Base-by-base conservation (phyloP, 2,329 filamentous ascomycete species). In the Colletotrichum spinosum region DNA sequence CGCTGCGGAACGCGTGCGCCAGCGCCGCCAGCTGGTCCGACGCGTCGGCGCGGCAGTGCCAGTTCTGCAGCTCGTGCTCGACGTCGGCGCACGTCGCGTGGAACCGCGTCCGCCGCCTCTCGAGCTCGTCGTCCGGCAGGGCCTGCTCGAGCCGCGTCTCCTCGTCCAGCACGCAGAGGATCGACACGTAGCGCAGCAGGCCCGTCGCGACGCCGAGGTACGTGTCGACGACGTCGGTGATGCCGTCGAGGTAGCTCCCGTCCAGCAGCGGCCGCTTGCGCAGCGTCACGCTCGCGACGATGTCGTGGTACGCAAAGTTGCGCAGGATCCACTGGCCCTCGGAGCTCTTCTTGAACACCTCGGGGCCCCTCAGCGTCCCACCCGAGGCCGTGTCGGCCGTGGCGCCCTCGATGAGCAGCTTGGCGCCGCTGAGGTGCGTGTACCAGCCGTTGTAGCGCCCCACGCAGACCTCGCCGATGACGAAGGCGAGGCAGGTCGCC, bases 221-320 rank as follows among this genome's bases (percentile, higher is more conserved):
- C 8, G 60, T 66, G 45, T 69, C 67, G 1, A 69, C 61, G 5
- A 68, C 67, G 8, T 69, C 65, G 6, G 56, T 62, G 46, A 69
- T 69, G 8, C 56, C 67, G 17, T 62, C 54, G 10, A 69, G 15
- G 35, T 69, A 69, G 0, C 49, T 48, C n/a, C 42, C 53, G 38
- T 68, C 65, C 13, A 69, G 56, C 5, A 69, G 38, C 1, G 67
- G 67, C 3, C 56, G 39, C 35, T 66, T 51, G 33, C 65, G 37
- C 1, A 68, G 39, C 6, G 65, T 69, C 1, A 69, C 41, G 11
- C 63, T 66, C 4, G 46, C 63, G 8, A 66, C 54, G 3, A 67
- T 66, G 46, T 69, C 68, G 49, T 69, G 68, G 44, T 69, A 69
- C 2, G 68, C 68, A 55, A 69, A 69, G 37, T 69, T 68, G 9